Conservation (phyloP, 2,329 filamentous ascomycete genomes). For the Penicillium sp. region DNA sequence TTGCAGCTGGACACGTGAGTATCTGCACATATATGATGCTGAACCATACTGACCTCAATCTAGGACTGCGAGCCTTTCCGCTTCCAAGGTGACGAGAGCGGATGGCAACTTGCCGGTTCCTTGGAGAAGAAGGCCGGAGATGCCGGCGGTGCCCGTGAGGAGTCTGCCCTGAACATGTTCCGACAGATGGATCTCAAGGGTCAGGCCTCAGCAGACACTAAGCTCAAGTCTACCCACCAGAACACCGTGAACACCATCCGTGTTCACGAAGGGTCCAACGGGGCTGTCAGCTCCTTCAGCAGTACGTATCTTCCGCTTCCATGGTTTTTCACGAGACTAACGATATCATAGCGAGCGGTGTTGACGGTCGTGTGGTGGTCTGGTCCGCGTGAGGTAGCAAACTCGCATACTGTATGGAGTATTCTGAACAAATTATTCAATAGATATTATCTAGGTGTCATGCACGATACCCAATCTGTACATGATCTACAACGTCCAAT, state of each 20-base stretch:
- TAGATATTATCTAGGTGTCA: background rate
- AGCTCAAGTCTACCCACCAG: constrained; percentile 93
- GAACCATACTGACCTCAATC: constrained; percentile 1
- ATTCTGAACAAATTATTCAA: background rate
- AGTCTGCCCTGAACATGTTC: constrained; percentile 97
- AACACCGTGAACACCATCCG: constrained; percentile 91
- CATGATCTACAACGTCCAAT: constrained; percentile 1
- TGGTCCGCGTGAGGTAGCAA: constrained; percentile 59
- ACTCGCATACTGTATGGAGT: background rate
- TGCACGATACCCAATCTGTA: background rate
- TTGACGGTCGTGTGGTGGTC: constrained; percentile 79
- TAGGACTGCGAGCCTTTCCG: constrained; percentile 81
- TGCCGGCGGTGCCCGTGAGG: constrained; percentile 67
- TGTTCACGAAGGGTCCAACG: constrained; percentile 67
- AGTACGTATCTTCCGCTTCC: constrained; percentile 58
- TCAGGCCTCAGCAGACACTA: constrained; percentile 86
- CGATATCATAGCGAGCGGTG: constrained; percentile 66
- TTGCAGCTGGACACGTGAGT: constrained; percentile 82
- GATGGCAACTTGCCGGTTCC: constrained; percentile 82
- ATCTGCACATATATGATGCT: background rate
- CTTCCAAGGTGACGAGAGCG: constrained; percentile 73
- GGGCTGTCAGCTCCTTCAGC: constrained; percentile 75
- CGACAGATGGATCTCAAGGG: constrained; percentile 98
- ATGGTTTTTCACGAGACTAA: constrained; percentile 22
- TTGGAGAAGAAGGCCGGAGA: constrained; percentile 72